phyloP scores from a whole-genome alignment of 371 early-diverging fungal genomes.

The Circinella umbellata region DNA sequence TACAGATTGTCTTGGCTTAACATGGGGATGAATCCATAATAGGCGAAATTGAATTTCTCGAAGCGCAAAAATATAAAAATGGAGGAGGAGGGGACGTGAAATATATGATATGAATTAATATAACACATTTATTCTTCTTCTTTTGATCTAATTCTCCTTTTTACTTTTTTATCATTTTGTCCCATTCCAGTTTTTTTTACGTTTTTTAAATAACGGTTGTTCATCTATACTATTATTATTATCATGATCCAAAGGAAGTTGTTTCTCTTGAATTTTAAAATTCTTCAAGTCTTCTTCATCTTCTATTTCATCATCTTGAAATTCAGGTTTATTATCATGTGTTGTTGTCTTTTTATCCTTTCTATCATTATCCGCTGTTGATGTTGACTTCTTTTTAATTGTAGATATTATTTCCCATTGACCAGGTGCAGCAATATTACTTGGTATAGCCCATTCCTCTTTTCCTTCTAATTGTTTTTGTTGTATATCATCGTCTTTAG shows the following conservation, averaged over 20 bases:
- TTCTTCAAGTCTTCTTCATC: slow-evolving; percentile 54
- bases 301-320: slow-evolving; percentile 53
- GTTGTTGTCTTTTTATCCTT: slow-evolving; percentile 20
- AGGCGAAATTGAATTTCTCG: too few species aligned
- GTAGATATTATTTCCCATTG: slow-evolving; percentile 42
- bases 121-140: too few species aligned
- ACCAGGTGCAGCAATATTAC: slow-evolving; percentile 37
- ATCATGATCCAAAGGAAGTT: slow-evolving; percentile 34
- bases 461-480: slow-evolving; percentile 28
- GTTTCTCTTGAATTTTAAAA: slow-evolving; percentile 63
- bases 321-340: slow-evolving; percentile 39
- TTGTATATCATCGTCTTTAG: slow-evolving; percentile 16
- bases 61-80: too few species aligned
- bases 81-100: too few species aligned
- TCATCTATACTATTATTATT: slow-evolving; percentile 20
- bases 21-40: too few species aligned
- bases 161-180: slow-evolving; percentile 21
- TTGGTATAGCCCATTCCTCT: slow-evolving; percentile 45
- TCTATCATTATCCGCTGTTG: slow-evolving; percentile 16
- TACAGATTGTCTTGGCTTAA: too few species aligned
- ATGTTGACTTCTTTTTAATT: slow-evolving; percentile 10
- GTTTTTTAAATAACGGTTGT: slow-evolving; percentile 57
- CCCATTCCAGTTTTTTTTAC: slow-evolving; percentile 42
- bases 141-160: slow-evolving; percentile 5
- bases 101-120: too few species aligned